Percentiles rank a stretch among this genome's conserved stretches.
Evolutionary conservation across 441 rosid species (phyloP).

Genomic region (Mallotus repandus): DNA sequence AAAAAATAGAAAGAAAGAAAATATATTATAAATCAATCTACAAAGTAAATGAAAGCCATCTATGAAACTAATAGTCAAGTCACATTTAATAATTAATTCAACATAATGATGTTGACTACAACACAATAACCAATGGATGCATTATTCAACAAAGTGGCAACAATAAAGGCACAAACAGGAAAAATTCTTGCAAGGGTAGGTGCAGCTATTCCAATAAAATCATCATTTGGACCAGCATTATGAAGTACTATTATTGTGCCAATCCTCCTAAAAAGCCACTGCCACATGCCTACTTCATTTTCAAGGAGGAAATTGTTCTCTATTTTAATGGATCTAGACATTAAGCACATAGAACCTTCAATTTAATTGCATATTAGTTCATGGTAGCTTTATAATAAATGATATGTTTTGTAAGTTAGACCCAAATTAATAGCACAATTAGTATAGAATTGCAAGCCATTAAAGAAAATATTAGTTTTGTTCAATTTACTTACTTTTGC

Average conservation of each 20-base stretch:
- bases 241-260: conserved; percentile 62
- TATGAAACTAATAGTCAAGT: conserved; percentile 22
- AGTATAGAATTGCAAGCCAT: too few species aligned
- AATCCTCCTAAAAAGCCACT: conserved; percentile 91
- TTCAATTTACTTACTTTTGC: conserved; percentile 73
- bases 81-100: not conserved
- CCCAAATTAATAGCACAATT: not conserved
- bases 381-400: not conserved
- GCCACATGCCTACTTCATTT: conserved; percentile 87
- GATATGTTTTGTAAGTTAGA: not conserved
- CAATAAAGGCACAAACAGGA: conserved; percentile 57
- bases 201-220: conserved; percentile 87
- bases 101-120: not conserved
- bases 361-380: conserved; percentile 20
- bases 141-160: conserved; percentile 14
- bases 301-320: conserved; percentile 81
- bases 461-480: not conserved
- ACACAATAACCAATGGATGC: not conserved
- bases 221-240: conserved; percentile 71
- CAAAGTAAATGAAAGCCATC: conserved; percentile 20
- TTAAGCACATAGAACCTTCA: conserved; percentile 90
- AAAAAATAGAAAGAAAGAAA: too few species aligned
- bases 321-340: conserved; percentile 89
- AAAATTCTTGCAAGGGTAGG: conserved; percentile 94
- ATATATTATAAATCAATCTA: conserved; percentile 81